These are phyloP conservation scores for Chlorella sp. DNA, from an alignment of 139 green algal species.

Conservation along the genomic window DNA sequence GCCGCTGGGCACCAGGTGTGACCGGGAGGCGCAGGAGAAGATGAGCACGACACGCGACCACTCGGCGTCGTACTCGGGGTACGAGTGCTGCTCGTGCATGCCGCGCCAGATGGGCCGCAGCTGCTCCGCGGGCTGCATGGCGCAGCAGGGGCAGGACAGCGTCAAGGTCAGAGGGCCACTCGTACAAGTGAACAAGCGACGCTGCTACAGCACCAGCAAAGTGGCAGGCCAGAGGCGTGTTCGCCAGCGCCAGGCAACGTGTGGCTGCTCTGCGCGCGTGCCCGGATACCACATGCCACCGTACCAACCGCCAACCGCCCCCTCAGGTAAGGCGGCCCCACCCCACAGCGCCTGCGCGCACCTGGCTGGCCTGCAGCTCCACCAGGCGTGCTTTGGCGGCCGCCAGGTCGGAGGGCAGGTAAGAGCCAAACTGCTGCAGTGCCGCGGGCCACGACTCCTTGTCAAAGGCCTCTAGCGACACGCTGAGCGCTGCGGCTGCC, in stretches of 20 bases:
- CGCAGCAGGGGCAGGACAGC: not conserved
- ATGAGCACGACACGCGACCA: conserved; percentile 42
- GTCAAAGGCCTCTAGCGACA: conserved; percentile 52
- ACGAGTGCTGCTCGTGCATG: conserved; percentile 53
- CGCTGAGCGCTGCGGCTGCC: conserved; percentile 58
- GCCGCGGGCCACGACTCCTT: conserved; percentile 52
- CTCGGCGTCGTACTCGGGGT: conserved; percentile 47
- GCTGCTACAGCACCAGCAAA: no score
- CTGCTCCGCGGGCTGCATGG: conserved; percentile 27
- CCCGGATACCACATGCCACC: no score
- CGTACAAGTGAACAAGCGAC: no score
- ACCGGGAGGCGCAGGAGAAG: conserved; percentile 9
- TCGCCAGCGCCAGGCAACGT: no score
- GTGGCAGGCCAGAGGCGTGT: no score
- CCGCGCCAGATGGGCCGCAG: conserved; percentile 51
- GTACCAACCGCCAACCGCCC: no score
- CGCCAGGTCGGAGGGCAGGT: conserved; percentile 52
- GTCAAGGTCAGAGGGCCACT: no score
- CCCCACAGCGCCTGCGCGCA: no score
- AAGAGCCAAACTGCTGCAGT: conserved; percentile 62
- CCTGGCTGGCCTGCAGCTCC: conserved; percentile 45
- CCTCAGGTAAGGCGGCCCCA: no score
- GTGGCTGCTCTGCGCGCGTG: no score
- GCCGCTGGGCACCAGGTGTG: conserved; percentile 16
- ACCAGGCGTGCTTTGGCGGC: conserved; percentile 2